phyloP scores from a whole-genome alignment of 2,329 filamentous ascomycete species.

The Aspergillus versicolor region DNA sequence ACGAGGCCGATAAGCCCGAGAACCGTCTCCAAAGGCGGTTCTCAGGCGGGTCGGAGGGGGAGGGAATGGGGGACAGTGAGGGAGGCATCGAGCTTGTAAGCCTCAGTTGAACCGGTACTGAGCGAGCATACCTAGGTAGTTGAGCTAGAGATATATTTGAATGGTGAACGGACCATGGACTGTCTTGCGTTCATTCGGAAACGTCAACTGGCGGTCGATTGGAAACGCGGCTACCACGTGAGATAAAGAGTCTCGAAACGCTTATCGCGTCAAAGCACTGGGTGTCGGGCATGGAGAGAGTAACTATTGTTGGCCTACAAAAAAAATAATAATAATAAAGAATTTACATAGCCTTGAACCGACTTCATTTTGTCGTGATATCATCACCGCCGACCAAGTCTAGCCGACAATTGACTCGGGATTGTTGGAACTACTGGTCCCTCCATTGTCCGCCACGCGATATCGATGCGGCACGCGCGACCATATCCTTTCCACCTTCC shows the following conservation, averaged over 20 bases:
- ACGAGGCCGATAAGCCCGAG: slow-evolving; percentile 56
- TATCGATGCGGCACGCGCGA: slow-evolving; percentile 20
- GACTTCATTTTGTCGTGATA: background rate
- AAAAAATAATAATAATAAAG: background rate
- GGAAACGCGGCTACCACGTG: slow-evolving; percentile 20
- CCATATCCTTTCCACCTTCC: slow-evolving; percentile 18
- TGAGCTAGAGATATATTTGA: slow-evolving; percentile 5
- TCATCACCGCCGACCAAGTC: background rate
- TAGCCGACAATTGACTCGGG: background rate
- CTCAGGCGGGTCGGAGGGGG: slow-evolving; percentile 32
- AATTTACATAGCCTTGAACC: background rate
- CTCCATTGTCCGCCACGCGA: slow-evolving; percentile 13
- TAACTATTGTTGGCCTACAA: background rate
- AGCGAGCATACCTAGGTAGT: slow-evolving; percentile 32
- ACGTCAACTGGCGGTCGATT: slow-evolving; percentile 1
- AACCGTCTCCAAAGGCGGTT: slow-evolving; percentile 39
- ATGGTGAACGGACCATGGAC: background rate
- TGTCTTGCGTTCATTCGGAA: slow-evolving; percentile 11
- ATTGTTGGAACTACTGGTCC: background rate
- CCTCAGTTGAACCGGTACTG: slow-evolving; percentile 30
- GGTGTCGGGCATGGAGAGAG: background rate
- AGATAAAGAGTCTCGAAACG: slow-evolving; percentile 6
- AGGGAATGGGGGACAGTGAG: slow-evolving; percentile 27
- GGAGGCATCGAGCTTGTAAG: slow-evolving; percentile 41
- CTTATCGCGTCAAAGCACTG: background rate